Conservation (phyloP, 805 yeast genomes). For the Ogataea methanolica region DNA sequence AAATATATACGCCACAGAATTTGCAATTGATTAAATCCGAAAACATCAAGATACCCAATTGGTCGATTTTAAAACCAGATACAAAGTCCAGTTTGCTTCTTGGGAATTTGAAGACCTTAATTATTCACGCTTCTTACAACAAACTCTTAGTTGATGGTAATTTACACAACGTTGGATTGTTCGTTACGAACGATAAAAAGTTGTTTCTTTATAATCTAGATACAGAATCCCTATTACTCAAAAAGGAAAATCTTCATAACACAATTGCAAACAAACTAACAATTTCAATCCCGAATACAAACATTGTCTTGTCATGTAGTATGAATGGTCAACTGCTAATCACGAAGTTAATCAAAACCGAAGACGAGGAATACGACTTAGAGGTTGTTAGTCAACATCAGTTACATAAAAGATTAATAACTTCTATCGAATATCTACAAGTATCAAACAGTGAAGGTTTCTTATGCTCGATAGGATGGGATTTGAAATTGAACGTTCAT, state of each 20-base stretch:
- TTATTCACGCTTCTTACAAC: constrained; percentile 20
- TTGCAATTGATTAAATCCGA: constrained; percentile 15
- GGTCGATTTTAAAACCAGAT: constrained; percentile 23
- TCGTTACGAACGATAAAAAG: constrained; percentile 24
- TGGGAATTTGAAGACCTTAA: constrained; percentile 18
- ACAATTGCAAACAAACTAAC: constrained; percentile 18
- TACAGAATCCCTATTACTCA: constrained; percentile 7
- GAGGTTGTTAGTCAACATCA: constrained; percentile 10
- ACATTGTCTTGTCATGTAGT: constrained; percentile 25
- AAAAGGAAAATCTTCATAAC: constrained; percentile 11
- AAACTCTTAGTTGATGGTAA: constrained; percentile 6
- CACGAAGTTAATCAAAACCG: constrained; percentile 4
- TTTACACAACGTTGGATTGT: constrained; percentile 15
- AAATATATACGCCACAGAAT: constrained; percentile 21
- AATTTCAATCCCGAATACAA: constrained; percentile 16
- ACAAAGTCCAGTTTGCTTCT: constrained; percentile 6
- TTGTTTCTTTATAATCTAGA: constrained; percentile 24
- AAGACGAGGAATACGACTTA: constrained; percentile 2
- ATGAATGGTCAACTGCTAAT: constrained; percentile 29
- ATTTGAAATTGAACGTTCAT: constrained; percentile 38
- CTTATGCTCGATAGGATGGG: constrained; percentile 59
- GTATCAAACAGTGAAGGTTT: constrained; percentile 23
- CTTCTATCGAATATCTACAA: constrained; percentile 17
- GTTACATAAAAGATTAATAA: constrained; percentile 29
- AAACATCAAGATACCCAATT: constrained; percentile 18